Evolutionary conservation across 164 flowering plant genomes (phyloP).

Genomic region (Chimonanthus praecox): DNA sequence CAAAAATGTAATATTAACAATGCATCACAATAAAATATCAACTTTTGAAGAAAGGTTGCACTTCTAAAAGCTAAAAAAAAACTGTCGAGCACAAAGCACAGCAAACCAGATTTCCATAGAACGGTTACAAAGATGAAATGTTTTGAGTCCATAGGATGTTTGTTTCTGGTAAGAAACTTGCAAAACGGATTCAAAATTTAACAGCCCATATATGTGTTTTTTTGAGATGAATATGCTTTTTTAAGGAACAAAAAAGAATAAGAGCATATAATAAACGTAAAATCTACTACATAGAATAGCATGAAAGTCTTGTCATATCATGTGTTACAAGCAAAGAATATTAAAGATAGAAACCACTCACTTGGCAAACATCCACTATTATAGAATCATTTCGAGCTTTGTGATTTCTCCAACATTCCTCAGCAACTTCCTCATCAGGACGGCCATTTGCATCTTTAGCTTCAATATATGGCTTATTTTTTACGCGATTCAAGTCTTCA

Average conservation of each 20-base stretch:
- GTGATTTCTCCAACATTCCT: conserved; percentile 87
- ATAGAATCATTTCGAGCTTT: conserved; percentile 91
- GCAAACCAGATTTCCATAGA: not conserved
- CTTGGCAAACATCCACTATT: conserved; percentile 94
- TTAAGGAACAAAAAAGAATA: too few relatives aligned
- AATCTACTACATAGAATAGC: too few relatives aligned
- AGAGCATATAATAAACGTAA: too few relatives aligned
- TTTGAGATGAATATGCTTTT: too few relatives aligned
- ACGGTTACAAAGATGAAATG: not conserved
- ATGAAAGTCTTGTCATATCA: too few relatives aligned
- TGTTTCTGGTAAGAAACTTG: not conserved
- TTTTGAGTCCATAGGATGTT: not conserved
- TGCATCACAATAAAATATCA: too few relatives aligned
- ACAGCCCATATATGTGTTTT: too few relatives aligned
- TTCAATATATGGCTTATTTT: conserved; percentile 83
- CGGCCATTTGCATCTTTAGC: conserved; percentile 78
- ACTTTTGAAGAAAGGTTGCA: too few relatives aligned
- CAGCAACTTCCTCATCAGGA: conserved; percentile 78
- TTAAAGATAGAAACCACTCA: conserved; percentile 19
- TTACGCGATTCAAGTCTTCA: conserved; percentile 97
- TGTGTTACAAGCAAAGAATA: not conserved
- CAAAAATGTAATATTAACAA: too few relatives aligned
- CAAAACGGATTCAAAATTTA: too few relatives aligned
- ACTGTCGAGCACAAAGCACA: not conserved
- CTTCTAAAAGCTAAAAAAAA: not conserved